phyloP scores from a whole-genome alignment of 306 rosid species.

The Begonia peltatifolia region DNA sequence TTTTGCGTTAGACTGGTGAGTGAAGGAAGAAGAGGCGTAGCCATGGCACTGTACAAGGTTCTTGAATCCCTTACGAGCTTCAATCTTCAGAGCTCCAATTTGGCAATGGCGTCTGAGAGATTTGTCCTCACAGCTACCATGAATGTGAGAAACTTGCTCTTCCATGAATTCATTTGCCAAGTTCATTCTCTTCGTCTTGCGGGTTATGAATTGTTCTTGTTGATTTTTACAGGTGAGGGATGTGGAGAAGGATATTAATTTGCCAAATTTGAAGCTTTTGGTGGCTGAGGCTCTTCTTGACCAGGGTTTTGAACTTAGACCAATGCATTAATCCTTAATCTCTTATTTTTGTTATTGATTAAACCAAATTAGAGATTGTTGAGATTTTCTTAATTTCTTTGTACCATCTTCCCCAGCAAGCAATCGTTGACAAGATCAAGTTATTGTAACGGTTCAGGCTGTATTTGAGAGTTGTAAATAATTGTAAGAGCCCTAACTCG shows the following conservation, averaged over 20 bases:
- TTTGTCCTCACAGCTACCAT: slow-evolving; percentile 44
- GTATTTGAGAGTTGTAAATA: too few species aligned
- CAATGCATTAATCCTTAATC: slow-evolving; percentile 1
- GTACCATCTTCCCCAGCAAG: too few species aligned
- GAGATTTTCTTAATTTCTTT: too few species aligned
- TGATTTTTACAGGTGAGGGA: slow-evolving; percentile 38
- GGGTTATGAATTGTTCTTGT: not conserved
- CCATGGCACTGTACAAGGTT: slow-evolving; percentile 49
- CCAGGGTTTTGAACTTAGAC: slow-evolving; percentile 58
- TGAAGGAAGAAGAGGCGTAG: slow-evolving; percentile 51
- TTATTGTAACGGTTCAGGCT: too few species aligned
- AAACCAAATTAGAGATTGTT: too few species aligned
- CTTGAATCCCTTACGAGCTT: slow-evolving; percentile 62
- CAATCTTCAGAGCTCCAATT: slow-evolving; percentile 56
- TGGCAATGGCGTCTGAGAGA: slow-evolving; percentile 38
- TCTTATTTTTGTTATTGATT: too few species aligned
- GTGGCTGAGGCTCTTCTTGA: slow-evolving; percentile 69
- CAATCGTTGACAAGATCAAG: too few species aligned
- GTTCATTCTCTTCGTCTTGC: not conserved
- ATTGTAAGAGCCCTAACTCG: too few species aligned
- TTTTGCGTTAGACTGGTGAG: slow-evolving; percentile 55
- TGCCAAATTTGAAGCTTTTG: slow-evolving; percentile 84
- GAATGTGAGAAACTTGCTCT: slow-evolving; percentile 24
- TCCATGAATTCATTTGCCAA: not conserved
- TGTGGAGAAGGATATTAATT: slow-evolving; percentile 40